Conservation (phyloP, 805 yeast genomes). For the Wickerhamiella occidentalis region DNA sequence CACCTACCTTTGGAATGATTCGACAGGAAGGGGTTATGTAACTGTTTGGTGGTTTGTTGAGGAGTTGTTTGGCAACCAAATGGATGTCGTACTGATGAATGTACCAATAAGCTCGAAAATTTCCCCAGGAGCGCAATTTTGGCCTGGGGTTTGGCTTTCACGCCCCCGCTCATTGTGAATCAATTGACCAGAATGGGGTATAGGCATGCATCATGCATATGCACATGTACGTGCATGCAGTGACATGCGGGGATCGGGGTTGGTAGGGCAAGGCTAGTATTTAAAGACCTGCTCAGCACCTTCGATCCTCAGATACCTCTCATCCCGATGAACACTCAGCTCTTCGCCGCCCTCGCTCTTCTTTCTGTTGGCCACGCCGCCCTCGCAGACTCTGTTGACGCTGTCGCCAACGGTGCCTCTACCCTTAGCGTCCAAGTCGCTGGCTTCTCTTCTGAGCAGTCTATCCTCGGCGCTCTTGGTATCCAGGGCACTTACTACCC, state of each 20-base stretch:
- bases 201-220: not conserved
- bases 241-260: not conserved
- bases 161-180: not conserved
- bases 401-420: slow-evolving; percentile 16
- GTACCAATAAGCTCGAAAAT: no score
- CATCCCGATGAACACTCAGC: slow-evolving; percentile 7
- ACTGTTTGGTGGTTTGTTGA: no score
- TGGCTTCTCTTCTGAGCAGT: slow-evolving; percentile 16
- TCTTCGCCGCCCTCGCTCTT: slow-evolving; percentile 6
- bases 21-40: not conserved
- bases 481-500: slow-evolving; percentile 21
- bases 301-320: not conserved
- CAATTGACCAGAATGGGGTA: not conserved
- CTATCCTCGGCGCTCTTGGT: slow-evolving; percentile 24
- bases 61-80: no score
- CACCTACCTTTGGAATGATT: not conserved
- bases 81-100: no score
- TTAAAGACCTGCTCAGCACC: not conserved
- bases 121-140: no score
- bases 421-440: slow-evolving; percentile 13
- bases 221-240: not conserved
- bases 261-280: not conserved
- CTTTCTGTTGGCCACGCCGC: slow-evolving; percentile 15
- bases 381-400: slow-evolving; percentile 14
- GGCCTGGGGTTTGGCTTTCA: no score